Evolutionary conservation across 2,329 filamentous ascomycete genomes (phyloP), one percentile per base, ranked within the genome.

Genomic region (Xylaria digitata): DNA sequence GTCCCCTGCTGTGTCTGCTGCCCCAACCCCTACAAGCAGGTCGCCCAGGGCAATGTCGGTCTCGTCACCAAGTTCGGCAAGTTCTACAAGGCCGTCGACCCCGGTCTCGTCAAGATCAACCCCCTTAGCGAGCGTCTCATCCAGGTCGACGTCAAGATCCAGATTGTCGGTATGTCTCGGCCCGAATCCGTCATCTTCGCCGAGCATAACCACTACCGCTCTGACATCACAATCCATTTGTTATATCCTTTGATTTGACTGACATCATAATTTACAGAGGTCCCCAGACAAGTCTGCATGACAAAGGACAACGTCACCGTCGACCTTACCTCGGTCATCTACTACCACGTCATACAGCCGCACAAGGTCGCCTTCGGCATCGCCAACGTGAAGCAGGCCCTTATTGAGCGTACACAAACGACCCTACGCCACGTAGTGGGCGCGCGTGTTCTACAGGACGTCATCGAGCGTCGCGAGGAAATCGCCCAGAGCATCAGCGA

Each of bases 281-380:
- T 99, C 26, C 95, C 95, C 19, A 90, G 94, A 82, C 96, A 99
- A 82, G 89, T 95, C 69, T 98, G 96, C 86, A 99, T 99, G 94
- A 99, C 96, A 80, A 98, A 98, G 84, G 96, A 99, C 85, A 99
- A 99, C 76, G 96, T 98, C 70, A 97, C 92, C 52, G 86, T 99
- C 48, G 90, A 94, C 75, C 86, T 99, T 73, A 98, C 94, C 54
- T 97, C 93, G 6, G 96, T 99, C 78, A 97, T 99, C 82, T 99
- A 99, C 87, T 99, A 99, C 84, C 94, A 97, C 85, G 95, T 99
- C 77, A 92, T 91, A 62, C 92, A 92, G 32, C 96, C 96, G 0
- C 95, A 98, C 87, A 97, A 97, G 83, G 94, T 95, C 66, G 95
- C 96, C 67, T 99, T 98, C 78, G 96, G 96, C 73, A 97, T 99